Evolutionary conservation across 495 filamentous ascomycete species (phyloP).

Genomic region (Alectoria sarmentosa): DNA sequence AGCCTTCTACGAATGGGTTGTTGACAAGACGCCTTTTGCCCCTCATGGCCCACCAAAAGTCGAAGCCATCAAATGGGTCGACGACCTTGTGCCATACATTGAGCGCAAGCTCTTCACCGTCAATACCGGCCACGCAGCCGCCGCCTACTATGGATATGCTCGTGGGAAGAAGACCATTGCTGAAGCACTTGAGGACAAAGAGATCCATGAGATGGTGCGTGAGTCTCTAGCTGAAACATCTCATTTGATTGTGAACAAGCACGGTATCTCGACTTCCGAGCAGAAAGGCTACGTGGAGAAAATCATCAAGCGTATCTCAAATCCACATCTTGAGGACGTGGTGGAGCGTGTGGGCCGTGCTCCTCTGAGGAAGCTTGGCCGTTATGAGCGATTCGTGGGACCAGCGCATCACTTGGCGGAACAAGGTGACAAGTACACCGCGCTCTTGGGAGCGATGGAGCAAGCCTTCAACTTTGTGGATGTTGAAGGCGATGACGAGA

Average conservation of each 20-base stretch:
- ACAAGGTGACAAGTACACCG: conserved; percentile 59
- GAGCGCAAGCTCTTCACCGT: conserved; percentile 99
- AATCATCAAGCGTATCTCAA: conserved; percentile 87
- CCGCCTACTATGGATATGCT: conserved; percentile 89
- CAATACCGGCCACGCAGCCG: conserved; percentile 96
- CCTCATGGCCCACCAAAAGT: conserved; percentile 60
- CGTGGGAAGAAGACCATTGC: conserved; percentile 77
- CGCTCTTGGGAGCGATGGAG: conserved; percentile 68
- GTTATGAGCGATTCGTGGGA: conserved; percentile 92
- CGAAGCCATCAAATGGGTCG: conserved; percentile 84
- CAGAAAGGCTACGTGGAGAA: conserved; percentile 86
- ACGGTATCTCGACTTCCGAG: conserved; percentile 66
- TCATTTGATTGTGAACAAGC: conserved; percentile 75
- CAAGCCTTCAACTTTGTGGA: conserved; percentile 90
- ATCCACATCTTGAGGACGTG: conserved; percentile 87
- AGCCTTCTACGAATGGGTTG: conserved; percentile 98
- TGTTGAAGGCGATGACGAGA: conserved; percentile 82
- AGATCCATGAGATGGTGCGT: conserved; percentile 68
- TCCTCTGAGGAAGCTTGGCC: conserved; percentile 82
- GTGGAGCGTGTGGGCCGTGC: conserved; percentile 95
- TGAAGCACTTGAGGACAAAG: conserved; percentile 63
- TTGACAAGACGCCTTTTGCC: conserved; percentile 76
- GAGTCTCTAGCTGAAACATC: conserved; percentile 75
- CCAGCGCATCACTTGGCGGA: conserved; percentile 82
- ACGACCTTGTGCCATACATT: conserved; percentile 87